A percentile compares a stretch with the other conserved stretches of the same genome.
Conservation (phyloP, 495 filamentous ascomycete genomes). For the Elasticomyces elasticus region DNA sequence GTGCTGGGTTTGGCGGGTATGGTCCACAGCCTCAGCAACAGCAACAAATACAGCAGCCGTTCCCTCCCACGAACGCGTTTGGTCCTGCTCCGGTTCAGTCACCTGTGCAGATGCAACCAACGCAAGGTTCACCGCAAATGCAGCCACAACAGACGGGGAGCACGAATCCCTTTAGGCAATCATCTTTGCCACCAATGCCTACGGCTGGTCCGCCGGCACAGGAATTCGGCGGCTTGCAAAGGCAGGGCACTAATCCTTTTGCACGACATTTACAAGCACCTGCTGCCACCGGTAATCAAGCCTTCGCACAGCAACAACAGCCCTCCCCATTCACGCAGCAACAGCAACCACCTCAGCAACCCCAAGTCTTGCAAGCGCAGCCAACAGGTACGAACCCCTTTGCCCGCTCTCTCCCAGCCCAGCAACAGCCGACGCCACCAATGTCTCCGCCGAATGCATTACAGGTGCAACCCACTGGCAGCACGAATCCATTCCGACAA, state of each 20-base stretch:
- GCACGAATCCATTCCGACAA: conserved; percentile 91
- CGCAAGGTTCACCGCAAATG: background rate
- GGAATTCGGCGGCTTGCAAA: conserved; percentile 19
- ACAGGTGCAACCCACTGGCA: conserved; percentile 65
- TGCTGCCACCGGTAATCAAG: background rate
- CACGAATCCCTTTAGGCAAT: conserved; percentile 32
- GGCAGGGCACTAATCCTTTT: conserved; percentile 76
- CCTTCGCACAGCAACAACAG: conserved; percentile 26
- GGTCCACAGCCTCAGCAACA: conserved; percentile 46
- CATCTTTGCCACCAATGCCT: conserved; percentile 25
- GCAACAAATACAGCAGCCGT: conserved; percentile 46
- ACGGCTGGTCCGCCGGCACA: background rate
- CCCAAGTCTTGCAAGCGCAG: conserved; percentile 45
- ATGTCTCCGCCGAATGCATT: background rate
- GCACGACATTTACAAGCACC: conserved; percentile 58
- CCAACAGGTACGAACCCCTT: conserved; percentile 70
- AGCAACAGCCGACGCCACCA: conserved; percentile 35
- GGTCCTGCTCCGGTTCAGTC: conserved; percentile 5
- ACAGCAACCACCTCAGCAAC: conserved; percentile 23
- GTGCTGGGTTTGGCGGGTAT: conserved; percentile 81
- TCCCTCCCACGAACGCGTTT: conserved; percentile 37
- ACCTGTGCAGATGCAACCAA: conserved; percentile 11
- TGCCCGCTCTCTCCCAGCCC: conserved; percentile 41
- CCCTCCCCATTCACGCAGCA: background rate
- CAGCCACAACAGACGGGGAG: conserved; percentile 25